Conservation (phyloP, 75 land plant genomes). For the Pinus albicaulis region DNA sequence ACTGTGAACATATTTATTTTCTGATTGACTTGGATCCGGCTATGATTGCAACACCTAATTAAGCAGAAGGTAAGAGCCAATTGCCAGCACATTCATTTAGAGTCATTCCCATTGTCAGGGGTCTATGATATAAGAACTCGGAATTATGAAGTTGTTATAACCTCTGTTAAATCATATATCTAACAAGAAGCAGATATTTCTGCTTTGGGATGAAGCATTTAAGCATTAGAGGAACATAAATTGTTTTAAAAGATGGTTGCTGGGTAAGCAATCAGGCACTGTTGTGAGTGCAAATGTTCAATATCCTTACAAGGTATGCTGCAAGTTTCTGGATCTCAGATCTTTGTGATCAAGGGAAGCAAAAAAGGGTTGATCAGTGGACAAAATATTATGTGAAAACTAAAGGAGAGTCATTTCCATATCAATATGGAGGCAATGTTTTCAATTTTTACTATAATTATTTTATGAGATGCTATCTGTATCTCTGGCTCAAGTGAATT, state of each 20-base stretch:
- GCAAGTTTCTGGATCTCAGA: not conserved
- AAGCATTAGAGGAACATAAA: not conserved
- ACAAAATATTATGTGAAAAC: not conserved
- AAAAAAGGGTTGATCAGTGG: not conserved
- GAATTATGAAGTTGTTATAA: not conserved
- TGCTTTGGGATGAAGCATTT: not conserved
- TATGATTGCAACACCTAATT: not conserved
- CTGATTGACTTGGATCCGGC: not conserved
- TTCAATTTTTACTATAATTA: not conserved
- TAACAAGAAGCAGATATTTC: not conserved
- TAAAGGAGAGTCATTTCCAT: not conserved
- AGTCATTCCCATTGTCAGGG: not conserved
- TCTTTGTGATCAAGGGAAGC: not conserved
- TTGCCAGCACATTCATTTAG: not conserved
- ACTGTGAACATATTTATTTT: not conserved
- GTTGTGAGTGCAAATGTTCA: not conserved
- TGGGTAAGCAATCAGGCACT: not conserved
- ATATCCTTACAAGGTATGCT: not conserved
- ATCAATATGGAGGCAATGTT: not conserved
- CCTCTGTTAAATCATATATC: not conserved
- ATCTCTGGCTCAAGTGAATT: not conserved
- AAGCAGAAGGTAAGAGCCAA: not conserved
- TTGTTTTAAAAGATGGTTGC: not conserved
- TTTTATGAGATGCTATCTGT: too few relatives aligned
- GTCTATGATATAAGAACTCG: not conserved